Conservation (phyloP, 1,284 basidiomycete genomes). For the Heterobasidion irregulare region DNA sequence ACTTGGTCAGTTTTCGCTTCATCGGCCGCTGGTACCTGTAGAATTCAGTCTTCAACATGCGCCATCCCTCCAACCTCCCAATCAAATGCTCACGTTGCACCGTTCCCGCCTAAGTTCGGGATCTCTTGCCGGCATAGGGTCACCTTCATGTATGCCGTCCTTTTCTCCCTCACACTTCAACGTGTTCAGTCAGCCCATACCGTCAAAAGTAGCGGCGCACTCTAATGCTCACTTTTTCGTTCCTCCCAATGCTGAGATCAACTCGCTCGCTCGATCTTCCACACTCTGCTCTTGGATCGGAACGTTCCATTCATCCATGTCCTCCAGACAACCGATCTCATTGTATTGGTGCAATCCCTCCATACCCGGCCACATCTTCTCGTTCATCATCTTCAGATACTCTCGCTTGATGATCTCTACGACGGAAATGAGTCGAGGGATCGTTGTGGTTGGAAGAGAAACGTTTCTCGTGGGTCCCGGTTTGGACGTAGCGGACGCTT, state of each 20-base stretch:
- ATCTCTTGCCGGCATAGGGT: conserved; percentile 51
- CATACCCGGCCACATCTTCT: conserved; percentile 28
- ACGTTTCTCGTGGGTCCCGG: conserved; percentile 7
- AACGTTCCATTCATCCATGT: conserved; percentile 12
- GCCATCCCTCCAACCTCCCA: background rate
- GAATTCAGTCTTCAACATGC: background rate
- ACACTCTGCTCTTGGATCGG: conserved; percentile 16
- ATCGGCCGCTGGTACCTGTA: conserved; percentile 49
- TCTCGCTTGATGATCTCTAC: conserved; percentile 83
- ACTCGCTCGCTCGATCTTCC: conserved; percentile 17
- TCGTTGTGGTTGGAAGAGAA: conserved; percentile 32
- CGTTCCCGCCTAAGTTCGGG: conserved; percentile 29
- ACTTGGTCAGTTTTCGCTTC: conserved; percentile 45
- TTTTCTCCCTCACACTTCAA: conserved; percentile 49
- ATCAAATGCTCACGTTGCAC: conserved; percentile 41
- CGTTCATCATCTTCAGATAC: conserved; percentile 45
- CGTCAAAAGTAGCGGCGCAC: conserved; percentile 1
- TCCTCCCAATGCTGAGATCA: conserved; percentile 31
- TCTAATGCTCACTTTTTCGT: conserved; percentile 49
- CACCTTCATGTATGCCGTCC: conserved; percentile 69
- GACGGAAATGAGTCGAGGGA: conserved; percentile 67
- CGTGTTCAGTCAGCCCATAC: background rate
- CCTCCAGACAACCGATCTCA: conserved; percentile 51
- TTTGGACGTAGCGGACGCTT: background rate
- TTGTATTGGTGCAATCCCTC: conserved; percentile 77